Conservation (phyloP, 208 protist species). For the Acanthamoeba royreba region DNA sequence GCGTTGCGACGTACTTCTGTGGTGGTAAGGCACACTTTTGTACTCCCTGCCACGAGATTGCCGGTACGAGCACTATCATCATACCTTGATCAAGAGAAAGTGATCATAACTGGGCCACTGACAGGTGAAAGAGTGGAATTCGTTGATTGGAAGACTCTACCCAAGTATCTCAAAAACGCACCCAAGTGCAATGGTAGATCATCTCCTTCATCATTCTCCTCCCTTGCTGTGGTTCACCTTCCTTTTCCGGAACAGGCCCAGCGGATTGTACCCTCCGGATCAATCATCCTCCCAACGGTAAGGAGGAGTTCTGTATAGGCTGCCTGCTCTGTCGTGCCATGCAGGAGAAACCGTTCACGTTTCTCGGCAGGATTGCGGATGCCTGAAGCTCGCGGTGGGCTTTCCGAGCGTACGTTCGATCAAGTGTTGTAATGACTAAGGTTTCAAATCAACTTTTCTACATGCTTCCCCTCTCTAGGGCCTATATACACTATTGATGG, state of each 20-base stretch:
- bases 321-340: background rate
- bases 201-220: background rate
- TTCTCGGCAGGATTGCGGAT: too few species aligned
- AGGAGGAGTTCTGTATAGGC: background rate
- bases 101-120: too few species aligned
- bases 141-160: background rate
- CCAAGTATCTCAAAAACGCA: background rate
- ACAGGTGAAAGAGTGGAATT: background rate
- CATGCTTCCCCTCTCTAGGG: too few species aligned
- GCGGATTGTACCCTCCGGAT: background rate
- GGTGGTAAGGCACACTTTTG: background rate
- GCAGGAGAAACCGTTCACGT: too few species aligned
- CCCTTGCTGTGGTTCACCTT: background rate
- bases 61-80: background rate
- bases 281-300: background rate
- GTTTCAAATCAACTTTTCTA: too few species aligned
- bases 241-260: background rate
- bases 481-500: too few species aligned
- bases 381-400: too few species aligned
- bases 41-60: background rate
- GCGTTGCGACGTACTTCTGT: background rate
- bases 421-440: too few species aligned
- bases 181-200: background rate
- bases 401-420: too few species aligned
- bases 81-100: too few species aligned